Percentiles rank a stretch among this genome's conserved stretches.
These are phyloP conservation scores for Kodamaea fukazawae DNA, from an alignment of 805 yeast species.

Conservation along the genomic window DNA sequence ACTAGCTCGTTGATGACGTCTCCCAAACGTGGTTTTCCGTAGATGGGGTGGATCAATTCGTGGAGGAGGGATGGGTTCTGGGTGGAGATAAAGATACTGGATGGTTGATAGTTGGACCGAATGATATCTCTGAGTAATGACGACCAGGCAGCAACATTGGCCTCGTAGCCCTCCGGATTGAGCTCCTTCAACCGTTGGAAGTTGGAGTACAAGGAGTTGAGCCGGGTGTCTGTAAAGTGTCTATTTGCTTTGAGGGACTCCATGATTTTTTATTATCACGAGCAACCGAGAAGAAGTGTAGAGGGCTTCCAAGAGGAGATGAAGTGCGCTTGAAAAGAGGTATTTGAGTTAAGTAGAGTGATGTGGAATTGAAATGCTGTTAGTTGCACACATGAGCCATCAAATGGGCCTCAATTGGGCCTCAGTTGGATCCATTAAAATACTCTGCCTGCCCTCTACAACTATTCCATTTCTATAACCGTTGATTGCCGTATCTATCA, in stretches of 20 bases:
- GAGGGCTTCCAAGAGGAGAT: no score
- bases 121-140: constrained; percentile 20
- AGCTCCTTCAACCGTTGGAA: constrained; percentile 27
- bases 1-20: constrained; percentile 27
- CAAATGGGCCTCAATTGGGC: no score
- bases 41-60: constrained; percentile 23
- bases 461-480: no score
- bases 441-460: no score
- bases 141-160: constrained; percentile 41
- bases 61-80: constrained; percentile 16
- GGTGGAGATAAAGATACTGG: constrained; percentile 14
- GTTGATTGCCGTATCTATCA: no score
- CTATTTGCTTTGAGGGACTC: constrained; percentile 1
- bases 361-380: no score
- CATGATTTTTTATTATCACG: neutral
- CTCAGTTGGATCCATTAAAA: no score
- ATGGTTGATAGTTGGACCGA: constrained; percentile 8
- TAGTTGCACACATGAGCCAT: no score
- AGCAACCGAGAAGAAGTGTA: no score
- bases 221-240: constrained; percentile 27
- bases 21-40: constrained; percentile 32
- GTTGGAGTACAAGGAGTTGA: constrained; percentile 37
- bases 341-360: no score
- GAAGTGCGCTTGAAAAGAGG: no score
- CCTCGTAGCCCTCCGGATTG: constrained; percentile 43